Evolutionary conservation across 768 basidiomycete genomes (phyloP).

Genomic region (Trametes cingulata): DNA sequence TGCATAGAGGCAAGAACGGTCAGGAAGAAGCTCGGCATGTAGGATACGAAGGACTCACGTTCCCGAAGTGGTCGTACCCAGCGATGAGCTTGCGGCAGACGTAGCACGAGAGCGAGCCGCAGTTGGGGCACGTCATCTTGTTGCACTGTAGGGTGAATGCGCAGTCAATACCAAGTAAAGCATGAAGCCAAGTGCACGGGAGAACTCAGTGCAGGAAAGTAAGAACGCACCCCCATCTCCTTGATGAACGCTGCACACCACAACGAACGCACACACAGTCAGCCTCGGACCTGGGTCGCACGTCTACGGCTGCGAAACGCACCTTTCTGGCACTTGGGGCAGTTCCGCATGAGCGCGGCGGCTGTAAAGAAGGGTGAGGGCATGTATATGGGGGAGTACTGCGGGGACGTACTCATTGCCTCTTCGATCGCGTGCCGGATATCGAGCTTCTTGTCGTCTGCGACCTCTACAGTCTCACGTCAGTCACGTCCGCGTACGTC

Average conservation of each 20-base stretch:
- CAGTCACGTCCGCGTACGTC: no score
- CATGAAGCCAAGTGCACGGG: neutral
- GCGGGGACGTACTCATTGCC: slow-evolving; percentile 75
- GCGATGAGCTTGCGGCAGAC: slow-evolving; percentile 71
- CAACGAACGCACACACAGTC: neutral
- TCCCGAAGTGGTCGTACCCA: slow-evolving; percentile 77
- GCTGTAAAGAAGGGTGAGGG: slow-evolving; percentile 42
- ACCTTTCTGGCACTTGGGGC: slow-evolving; percentile 86
- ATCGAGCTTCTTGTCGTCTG: slow-evolving; percentile 73
- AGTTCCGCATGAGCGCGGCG: slow-evolving; percentile 81
- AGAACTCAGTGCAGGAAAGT: no score
- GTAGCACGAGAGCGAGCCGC: slow-evolving; percentile 78
- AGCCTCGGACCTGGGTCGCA: neutral
- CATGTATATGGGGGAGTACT: neutral
- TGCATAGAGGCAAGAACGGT: neutral
- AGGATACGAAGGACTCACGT: slow-evolving; percentile 37
- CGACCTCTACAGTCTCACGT: slow-evolving; percentile 53
- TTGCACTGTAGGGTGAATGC: slow-evolving; percentile 67
- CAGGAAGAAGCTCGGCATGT: slow-evolving; percentile 6
- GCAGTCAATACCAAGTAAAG: neutral
- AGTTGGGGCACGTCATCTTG: slow-evolving; percentile 85
- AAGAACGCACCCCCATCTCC: slow-evolving; percentile 62
- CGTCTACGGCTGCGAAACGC: slow-evolving; percentile 18
- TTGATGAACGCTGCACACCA: slow-evolving; percentile 70
- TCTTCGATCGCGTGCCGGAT: slow-evolving; percentile 83